Conservation (phyloP, 192 early-diverging fungal species). For the Pilobolus umbonatus region DNA sequence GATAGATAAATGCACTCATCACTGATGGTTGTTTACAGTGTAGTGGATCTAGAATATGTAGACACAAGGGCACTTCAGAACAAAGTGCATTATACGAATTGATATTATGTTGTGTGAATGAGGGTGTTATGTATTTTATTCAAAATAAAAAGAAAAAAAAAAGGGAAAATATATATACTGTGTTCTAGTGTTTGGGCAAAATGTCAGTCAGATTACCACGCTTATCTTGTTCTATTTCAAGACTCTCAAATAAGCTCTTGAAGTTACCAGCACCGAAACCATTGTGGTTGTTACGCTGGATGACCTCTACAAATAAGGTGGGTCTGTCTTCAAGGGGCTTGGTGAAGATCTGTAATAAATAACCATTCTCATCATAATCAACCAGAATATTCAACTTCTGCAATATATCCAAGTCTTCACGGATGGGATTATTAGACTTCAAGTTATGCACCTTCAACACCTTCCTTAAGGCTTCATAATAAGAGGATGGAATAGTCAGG, state of each 20-base stretch:
- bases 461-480: slow-evolving; percentile 82
- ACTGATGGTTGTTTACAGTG: slow-evolving; percentile 10
- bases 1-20: not conserved
- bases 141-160: not conserved
- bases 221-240: slow-evolving; percentile 90
- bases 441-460: slow-evolving; percentile 50
- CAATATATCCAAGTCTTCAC: slow-evolving; percentile 78
- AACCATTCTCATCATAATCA: slow-evolving; percentile 95
- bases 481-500: slow-evolving; percentile 73
- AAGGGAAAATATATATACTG: not conserved
- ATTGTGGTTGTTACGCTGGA: slow-evolving; percentile 90
- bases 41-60: slow-evolving; percentile 35
- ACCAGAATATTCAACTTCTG: slow-evolving; percentile 87
- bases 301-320: slow-evolving; percentile 95
- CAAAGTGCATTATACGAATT: slow-evolving; percentile 26
- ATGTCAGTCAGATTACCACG: slow-evolving; percentile 73
- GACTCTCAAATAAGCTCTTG: slow-evolving; percentile 93
- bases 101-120: not conserved
- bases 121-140: not conserved
- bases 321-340: slow-evolving; percentile 93
- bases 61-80: slow-evolving; percentile 36
- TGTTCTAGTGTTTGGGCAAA: slow-evolving; percentile 4
- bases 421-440: slow-evolving; percentile 64
- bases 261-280: slow-evolving; percentile 98
- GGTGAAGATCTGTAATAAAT: slow-evolving; percentile 91